These are phyloP conservation scores for Jamesozyma lodderae DNA, from an alignment of 805 yeast genomes.

Conservation along the genomic window DNA sequence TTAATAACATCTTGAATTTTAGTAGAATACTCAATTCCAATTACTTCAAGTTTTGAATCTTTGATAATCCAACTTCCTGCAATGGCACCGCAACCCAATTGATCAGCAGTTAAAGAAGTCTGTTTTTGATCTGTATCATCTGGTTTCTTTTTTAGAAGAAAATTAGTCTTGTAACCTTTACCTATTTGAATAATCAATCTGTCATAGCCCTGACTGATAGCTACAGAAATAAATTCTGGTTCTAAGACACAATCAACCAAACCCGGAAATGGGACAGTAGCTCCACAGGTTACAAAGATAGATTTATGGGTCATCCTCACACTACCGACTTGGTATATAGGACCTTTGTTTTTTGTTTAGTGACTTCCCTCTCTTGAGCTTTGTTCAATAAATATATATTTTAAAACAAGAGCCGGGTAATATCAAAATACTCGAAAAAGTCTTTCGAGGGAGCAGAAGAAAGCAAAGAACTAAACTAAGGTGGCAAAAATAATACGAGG, in stretches of 20 bases:
- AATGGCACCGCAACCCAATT: not conserved
- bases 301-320: slow-evolving; percentile 1
- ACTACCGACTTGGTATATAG: not conserved
- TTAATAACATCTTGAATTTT: slow-evolving; percentile 9
- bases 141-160: slow-evolving; percentile 6
- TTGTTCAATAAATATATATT: too few relatives aligned
- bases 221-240: slow-evolving; percentile 27
- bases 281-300: slow-evolving; percentile 72
- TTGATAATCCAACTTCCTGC: not conserved
- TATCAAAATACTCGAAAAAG: too few relatives aligned
- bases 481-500: too few relatives aligned
- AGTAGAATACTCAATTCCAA: slow-evolving; percentile 10
- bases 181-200: slow-evolving; percentile 56
- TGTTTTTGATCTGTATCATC: not conserved
- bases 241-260: slow-evolving; percentile 42
- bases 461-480: too few relatives aligned
- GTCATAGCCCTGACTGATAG: slow-evolving; percentile 33
- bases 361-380: too few relatives aligned
- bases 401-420: too few relatives aligned
- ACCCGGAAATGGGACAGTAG: slow-evolving; percentile 70
- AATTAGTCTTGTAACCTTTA: slow-evolving; percentile 23
- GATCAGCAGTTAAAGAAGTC: not conserved
- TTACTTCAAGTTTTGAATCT: slow-evolving; percentile 3
- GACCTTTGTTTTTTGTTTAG: too few relatives aligned
- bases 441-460: too few relatives aligned